Percentiles rank a stretch among this genome's conserved stretches.
Evolutionary conservation across 2,329 filamentous ascomycete species (phyloP).

Genomic region (Metarhizium robertsii): DNA sequence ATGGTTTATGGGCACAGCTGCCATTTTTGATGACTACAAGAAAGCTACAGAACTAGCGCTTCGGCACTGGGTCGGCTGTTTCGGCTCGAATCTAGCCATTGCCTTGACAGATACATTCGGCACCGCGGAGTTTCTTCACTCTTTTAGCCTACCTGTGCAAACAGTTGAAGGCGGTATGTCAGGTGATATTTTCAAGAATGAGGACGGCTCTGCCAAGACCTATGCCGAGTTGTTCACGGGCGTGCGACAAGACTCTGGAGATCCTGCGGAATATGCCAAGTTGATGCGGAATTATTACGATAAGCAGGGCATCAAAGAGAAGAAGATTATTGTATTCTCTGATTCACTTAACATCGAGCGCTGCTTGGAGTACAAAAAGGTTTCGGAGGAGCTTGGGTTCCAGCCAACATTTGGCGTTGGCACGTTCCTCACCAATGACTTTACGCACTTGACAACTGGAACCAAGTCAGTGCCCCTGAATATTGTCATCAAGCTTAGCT

Average conservation of each 20-base stretch:
- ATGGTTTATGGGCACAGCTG: slow-evolving; percentile 99
- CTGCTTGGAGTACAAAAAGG: slow-evolving; percentile 81
- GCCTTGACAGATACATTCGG: slow-evolving; percentile 96
- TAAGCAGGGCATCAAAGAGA: slow-evolving; percentile 60
- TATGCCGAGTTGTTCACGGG: slow-evolving; percentile 80
- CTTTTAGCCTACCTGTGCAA: slow-evolving; percentile 61
- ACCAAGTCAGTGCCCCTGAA: slow-evolving; percentile 87
- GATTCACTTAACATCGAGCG: slow-evolving; percentile 88
- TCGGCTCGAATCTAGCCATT: slow-evolving; percentile 76
- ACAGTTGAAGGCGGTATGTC: slow-evolving; percentile 32
- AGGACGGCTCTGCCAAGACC: slow-evolving; percentile 39
- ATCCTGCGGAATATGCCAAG: slow-evolving; percentile 71
- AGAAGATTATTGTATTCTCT: slow-evolving; percentile 90
- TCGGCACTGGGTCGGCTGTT: slow-evolving; percentile 83
- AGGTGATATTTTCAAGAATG: slow-evolving; percentile 31
- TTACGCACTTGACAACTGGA: slow-evolving; percentile 58
- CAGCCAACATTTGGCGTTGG: slow-evolving; percentile 87
- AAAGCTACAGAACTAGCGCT: slow-evolving; percentile 77
- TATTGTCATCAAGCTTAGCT: slow-evolving; percentile 95
- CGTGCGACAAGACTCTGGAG: slow-evolving; percentile 83
- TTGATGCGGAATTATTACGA: slow-evolving; percentile 77
- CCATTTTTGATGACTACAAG: slow-evolving; percentile 78
- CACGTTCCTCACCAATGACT: slow-evolving; percentile 95
- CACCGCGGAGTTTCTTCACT: slow-evolving; percentile 76
- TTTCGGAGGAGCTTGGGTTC: slow-evolving; percentile 73